phyloP scores from a whole-genome alignment of 148 eudicot species.

The Amaranthus palmeri region DNA sequence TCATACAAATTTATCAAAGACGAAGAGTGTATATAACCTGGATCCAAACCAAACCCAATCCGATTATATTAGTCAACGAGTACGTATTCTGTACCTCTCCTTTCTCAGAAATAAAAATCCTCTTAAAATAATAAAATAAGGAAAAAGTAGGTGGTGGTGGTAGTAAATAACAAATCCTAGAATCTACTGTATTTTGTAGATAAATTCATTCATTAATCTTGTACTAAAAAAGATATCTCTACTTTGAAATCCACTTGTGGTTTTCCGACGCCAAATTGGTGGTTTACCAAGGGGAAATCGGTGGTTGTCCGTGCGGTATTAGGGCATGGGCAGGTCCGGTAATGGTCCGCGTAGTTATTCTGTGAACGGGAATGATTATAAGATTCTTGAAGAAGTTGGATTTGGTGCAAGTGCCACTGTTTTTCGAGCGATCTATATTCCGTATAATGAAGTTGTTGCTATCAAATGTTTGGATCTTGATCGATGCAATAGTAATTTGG shows the following conservation, averaged over 20 bases:
- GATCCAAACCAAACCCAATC: no score
- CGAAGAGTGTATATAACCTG: no score
- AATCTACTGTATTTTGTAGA: constrained; percentile 13
- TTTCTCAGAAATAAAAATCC: no score
- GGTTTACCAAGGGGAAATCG: not conserved
- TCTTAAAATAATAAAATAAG: no score
- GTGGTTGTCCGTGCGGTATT: constrained; percentile 10
- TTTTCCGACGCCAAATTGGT: not conserved
- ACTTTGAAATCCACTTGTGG: constrained; percentile 3
- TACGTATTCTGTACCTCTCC: no score
- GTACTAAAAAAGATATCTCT: not conserved
- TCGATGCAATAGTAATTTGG: constrained; percentile 89
- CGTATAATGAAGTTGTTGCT: constrained; percentile 77
- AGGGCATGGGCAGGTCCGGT: constrained; percentile 35
- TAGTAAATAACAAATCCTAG: constrained; percentile 7
- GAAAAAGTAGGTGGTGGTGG: no score
- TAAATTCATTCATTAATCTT: no score
- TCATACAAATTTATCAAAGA: no score
- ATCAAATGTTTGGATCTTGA: constrained; percentile 99
- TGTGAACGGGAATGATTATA: constrained; percentile 52
- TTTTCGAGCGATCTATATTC: constrained; percentile 78
- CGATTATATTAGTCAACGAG: no score
- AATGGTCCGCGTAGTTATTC: constrained; percentile 43
- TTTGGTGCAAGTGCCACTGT: constrained; percentile 91
- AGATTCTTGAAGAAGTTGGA: constrained; percentile 80